Percentiles rank a stretch among this genome's conserved stretches.
Conservation (phyloP, 306 rosid genomes). For the Acacia acuminata region DNA sequence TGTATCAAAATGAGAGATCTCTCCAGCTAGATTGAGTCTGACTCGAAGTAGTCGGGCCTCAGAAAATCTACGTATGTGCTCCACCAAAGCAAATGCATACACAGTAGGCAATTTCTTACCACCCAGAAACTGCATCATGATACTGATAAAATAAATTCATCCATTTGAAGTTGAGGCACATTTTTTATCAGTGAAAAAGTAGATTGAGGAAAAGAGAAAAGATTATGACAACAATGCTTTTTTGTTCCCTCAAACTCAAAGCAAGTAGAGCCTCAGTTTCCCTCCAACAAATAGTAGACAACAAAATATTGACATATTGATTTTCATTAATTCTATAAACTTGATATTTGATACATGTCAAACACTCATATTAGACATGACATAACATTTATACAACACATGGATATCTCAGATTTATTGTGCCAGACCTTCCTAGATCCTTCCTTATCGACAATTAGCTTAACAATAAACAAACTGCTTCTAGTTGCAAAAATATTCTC, state of each 20-base stretch:
- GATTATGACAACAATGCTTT: background rate
- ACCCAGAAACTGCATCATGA: slow-evolving; percentile 49
- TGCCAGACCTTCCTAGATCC: background rate
- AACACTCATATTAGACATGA: background rate
- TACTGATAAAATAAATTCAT: background rate
- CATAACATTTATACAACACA: background rate
- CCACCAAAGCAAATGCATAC: slow-evolving; percentile 91
- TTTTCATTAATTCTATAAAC: background rate
- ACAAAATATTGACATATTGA: background rate
- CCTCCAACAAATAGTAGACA: background rate
- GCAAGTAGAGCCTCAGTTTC: background rate
- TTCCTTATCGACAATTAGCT: background rate
- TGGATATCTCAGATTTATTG: background rate
- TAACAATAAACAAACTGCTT: background rate
- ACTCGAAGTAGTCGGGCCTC: slow-evolving; percentile 52
- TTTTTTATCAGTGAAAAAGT: background rate
- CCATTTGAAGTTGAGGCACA: slow-evolving; percentile 1
- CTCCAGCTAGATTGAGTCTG: slow-evolving; percentile 79
- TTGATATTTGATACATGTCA: background rate
- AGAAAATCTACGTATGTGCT: slow-evolving; percentile 47
- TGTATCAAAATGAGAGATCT: slow-evolving; percentile 47
- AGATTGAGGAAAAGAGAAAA: background rate
- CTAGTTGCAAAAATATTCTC: background rate
- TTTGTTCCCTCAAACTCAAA: background rate
- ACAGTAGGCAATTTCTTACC: slow-evolving; percentile 55